These are phyloP conservation scores for Pistacia vera DNA, from an alignment of 345 rosid genomes.

Conservation along the genomic window DNA sequence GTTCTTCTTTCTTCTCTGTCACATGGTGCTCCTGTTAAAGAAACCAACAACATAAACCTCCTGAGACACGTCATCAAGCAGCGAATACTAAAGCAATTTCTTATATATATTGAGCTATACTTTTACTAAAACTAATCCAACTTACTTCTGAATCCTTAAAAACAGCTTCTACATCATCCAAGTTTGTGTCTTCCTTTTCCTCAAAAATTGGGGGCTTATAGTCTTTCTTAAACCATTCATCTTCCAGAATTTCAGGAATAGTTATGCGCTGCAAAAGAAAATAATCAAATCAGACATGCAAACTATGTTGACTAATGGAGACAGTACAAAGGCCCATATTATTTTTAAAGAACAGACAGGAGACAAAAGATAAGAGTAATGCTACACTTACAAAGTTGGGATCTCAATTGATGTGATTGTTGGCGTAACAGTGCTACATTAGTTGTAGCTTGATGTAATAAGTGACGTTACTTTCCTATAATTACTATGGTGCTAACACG, in stretches of 20 bases:
- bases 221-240: conserved; percentile 89
- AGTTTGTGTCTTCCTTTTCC: conserved; percentile 66
- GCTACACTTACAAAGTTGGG: too few species aligned
- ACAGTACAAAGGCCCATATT: background rate
- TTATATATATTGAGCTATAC: conserved; percentile 11
- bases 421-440: too few species aligned
- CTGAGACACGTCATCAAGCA: conserved; percentile 10
- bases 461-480: too few species aligned
- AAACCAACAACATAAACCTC: background rate
- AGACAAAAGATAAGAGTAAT: background rate
- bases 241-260: conserved; percentile 74
- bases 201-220: conserved; percentile 82
- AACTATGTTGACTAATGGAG: background rate
- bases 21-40: conserved; percentile 76
- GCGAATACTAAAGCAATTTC: conserved; percentile 3
- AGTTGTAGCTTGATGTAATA: too few species aligned
- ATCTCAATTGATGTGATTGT: too few species aligned
- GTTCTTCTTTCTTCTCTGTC: conserved; percentile 82
- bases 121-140: conserved; percentile 6
- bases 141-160: conserved; percentile 89
- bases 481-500: too few species aligned
- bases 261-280: conserved; percentile 72
- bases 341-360: background rate
- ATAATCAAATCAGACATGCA: conserved; percentile 1
- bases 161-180: conserved; percentile 93